A percentile compares a stretch with the other conserved stretches of the same genome.
phyloP scores from a whole-genome alignment of 768 basidiomycete genomes.

The Tulasnella sp. region DNA sequence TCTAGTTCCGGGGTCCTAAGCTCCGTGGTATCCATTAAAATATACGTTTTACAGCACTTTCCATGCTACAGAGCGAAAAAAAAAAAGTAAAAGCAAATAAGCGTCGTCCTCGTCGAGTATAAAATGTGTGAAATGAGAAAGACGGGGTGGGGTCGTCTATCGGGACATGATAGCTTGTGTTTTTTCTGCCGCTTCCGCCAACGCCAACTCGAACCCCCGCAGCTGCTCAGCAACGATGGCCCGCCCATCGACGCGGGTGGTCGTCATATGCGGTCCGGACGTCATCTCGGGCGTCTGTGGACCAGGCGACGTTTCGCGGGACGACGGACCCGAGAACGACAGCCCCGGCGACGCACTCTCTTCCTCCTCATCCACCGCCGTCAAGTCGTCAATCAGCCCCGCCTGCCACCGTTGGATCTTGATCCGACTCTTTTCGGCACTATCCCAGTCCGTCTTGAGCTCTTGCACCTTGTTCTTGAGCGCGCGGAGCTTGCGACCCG shows the following conservation, averaged over 20 bases:
- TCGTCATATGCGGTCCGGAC: background rate
- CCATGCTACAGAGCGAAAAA: too few relatives aligned
- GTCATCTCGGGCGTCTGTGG: conserved; percentile 6
- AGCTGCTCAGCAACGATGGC: conserved; percentile 66
- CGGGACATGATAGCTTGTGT: conserved; percentile 69
- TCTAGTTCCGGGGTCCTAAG: conserved; percentile 33
- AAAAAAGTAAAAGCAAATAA: too few relatives aligned
- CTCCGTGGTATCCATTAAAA: background rate
- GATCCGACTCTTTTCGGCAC: conserved; percentile 63
- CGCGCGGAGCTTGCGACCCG: conserved; percentile 74
- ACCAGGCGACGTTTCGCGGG: conserved; percentile 20
- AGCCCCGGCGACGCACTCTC: conserved; percentile 21
- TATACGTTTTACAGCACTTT: too few relatives aligned
- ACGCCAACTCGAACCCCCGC: conserved; percentile 56
- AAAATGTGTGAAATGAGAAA: too few relatives aligned
- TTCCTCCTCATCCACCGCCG: conserved; percentile 31
- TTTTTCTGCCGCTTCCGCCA: conserved; percentile 60
- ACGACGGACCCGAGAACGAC: conserved; percentile 24
- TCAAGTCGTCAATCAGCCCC: conserved; percentile 27
- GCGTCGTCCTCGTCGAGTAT: too few relatives aligned
- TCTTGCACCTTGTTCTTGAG: conserved; percentile 72
- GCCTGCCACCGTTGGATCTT: conserved; percentile 75
- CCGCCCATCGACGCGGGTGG: conserved; percentile 52
- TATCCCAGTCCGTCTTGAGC: conserved; percentile 74
- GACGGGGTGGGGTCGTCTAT: background rate